A percentile compares a stretch with the other conserved stretches of the same genome.
phyloP scores from a whole-genome alignment of 2,329 filamentous ascomycete genomes.

The Juglanconis oblonga region DNA sequence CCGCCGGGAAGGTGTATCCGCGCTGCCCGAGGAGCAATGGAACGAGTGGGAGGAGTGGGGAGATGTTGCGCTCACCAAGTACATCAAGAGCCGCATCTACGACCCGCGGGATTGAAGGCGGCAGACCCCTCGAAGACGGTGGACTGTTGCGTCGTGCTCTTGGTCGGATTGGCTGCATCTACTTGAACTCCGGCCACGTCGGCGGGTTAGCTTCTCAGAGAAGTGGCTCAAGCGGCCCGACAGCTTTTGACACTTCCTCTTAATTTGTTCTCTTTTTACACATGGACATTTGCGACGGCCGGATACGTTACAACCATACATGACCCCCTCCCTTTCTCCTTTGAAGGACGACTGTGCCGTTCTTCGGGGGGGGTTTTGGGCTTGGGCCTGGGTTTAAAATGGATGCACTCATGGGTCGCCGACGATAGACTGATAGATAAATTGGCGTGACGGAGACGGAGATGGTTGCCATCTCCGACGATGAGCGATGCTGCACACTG shows the following conservation, averaged over 20 bases:
- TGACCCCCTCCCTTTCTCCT: conserved; percentile 12
- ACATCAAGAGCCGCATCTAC: conserved; percentile 60
- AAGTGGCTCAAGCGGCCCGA: not conserved
- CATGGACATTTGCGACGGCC: not conserved
- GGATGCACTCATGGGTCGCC: conserved; percentile 3
- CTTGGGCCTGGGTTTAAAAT: conserved; percentile 3
- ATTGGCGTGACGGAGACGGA: not conserved
- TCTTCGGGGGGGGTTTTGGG: not conserved
- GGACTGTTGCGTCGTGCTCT: conserved; percentile 17
- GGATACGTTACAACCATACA: conserved; percentile 1
- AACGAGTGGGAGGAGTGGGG: conserved; percentile 71
- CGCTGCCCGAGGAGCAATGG: conserved; percentile 66
- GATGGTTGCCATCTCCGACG: not conserved
- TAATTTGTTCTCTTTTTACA: not conserved
- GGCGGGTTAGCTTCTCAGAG: conserved; percentile 10
- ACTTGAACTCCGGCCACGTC: conserved; percentile 1
- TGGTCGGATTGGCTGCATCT: conserved; percentile 12
- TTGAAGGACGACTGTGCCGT: conserved; percentile 12
- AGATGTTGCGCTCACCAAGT: conserved; percentile 58
- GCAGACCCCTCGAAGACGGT: conserved; percentile 16
- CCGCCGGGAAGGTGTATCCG: conserved; percentile 74
- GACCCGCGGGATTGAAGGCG: conserved; percentile 40
- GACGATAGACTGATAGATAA: conserved; percentile 13
- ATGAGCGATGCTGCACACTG: conserved; percentile 13
- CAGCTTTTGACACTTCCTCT: not conserved